These are phyloP conservation scores for Leishmania aethiopica DNA, from an alignment of 208 protist genomes.

Conservation along the genomic window DNA sequence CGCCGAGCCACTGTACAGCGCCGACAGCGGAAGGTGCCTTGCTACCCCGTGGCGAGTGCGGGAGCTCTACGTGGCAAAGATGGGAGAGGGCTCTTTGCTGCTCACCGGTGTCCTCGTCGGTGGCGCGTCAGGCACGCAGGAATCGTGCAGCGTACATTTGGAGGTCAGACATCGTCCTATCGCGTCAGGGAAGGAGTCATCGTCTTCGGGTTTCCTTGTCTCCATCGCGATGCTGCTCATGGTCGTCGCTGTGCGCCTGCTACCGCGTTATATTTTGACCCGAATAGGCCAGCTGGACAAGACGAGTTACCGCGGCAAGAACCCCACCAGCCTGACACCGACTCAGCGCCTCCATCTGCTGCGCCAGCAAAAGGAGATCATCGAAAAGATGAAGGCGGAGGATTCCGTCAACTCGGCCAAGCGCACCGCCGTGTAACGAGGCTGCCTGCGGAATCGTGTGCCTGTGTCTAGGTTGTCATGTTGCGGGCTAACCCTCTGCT, in stretches of 20 bases:
- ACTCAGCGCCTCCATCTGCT: constrained; percentile 40
- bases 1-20: constrained; percentile 25
- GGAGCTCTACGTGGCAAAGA: constrained; percentile 25
- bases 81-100: constrained; percentile 21
- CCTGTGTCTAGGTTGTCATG: not conserved
- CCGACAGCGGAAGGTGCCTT: constrained; percentile 23
- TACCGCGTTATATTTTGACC: constrained; percentile 44
- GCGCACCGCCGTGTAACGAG: not conserved
- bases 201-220: not conserved
- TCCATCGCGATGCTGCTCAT: constrained; percentile 41
- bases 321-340: constrained; percentile 29
- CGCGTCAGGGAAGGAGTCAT: not conserved
- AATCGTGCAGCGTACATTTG: constrained; percentile 36
- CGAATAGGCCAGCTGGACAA: constrained; percentile 32
- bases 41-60: constrained; percentile 22
- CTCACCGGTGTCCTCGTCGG: constrained; percentile 20
- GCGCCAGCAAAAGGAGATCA: constrained; percentile 52
- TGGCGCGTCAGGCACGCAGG: not conserved
- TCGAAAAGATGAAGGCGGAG: constrained; percentile 70
- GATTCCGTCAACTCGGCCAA: constrained; percentile 24
- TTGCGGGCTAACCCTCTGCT: not conserved
- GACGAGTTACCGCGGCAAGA: constrained; percentile 23
- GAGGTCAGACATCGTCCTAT: constrained; percentile 25
- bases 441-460: not conserved
- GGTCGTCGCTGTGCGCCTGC: constrained; percentile 35